Percentiles rank a stretch among this genome's conserved stretches.
Conservation (phyloP, 2,329 filamentous ascomycete species). For the Chrysoporthe puriensis region DNA sequence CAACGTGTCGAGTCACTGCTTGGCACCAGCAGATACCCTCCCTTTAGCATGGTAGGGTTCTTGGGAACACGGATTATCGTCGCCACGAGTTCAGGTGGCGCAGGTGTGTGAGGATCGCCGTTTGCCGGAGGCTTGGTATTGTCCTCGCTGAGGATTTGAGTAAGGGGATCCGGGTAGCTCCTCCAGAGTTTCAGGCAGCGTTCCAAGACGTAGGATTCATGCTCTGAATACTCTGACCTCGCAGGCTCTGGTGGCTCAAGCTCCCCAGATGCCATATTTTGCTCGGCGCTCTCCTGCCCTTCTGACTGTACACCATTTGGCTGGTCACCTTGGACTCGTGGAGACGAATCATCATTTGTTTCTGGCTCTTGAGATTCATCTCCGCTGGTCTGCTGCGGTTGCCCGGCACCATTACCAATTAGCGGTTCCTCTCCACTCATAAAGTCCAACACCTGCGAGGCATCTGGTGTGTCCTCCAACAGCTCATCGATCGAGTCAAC, state of each 20-base stretch:
- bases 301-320: neutral
- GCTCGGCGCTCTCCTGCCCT: conserved; percentile 31
- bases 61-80: conserved; percentile 79
- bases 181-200: conserved; percentile 69
- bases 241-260: conserved; percentile 26
- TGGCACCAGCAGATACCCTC: conserved; percentile 84
- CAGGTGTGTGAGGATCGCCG: conserved; percentile 54
- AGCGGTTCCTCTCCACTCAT: neutral
- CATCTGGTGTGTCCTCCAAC: conserved; percentile 60
- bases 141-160: conserved; percentile 58
- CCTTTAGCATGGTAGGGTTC: conserved; percentile 79
- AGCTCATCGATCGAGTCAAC: conserved; percentile 61
- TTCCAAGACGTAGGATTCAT: conserved; percentile 52
- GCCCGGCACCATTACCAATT: neutral
- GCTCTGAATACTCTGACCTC: conserved; percentile 49
- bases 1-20: conserved; percentile 81
- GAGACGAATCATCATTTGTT: conserved; percentile 30
- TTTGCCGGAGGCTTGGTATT: conserved; percentile 72
- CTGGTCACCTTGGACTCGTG: conserved; percentile 32
- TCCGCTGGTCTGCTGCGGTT: conserved; percentile 36
- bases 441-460: conserved; percentile 45
- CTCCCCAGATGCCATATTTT: conserved; percentile 34
- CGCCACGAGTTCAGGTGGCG: conserved; percentile 69
- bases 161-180: conserved; percentile 59
- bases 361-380: conserved; percentile 33